phyloP scores from a whole-genome alignment of 2,329 filamentous ascomycete genomes.

The Juglanconis juglandina region DNA sequence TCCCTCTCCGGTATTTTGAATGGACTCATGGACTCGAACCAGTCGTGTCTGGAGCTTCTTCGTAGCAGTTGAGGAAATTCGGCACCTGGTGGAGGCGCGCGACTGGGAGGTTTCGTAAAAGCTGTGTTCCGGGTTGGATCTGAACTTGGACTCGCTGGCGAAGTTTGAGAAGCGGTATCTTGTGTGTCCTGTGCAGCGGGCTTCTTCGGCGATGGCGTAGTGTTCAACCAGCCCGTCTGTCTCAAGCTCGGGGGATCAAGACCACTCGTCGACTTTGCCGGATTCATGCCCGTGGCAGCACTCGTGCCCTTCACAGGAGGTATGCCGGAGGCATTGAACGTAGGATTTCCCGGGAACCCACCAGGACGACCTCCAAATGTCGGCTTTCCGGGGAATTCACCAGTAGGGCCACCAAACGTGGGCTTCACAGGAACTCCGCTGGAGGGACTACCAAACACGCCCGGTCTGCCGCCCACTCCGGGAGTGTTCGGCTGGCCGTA shows the following conservation, averaged over 20 bases:
- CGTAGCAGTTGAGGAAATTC: constrained; percentile 9
- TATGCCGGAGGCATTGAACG: neutral
- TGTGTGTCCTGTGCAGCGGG: neutral
- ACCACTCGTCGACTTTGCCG: neutral
- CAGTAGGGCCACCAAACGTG: neutral
- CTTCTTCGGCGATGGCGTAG: neutral
- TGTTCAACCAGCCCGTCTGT: neutral
- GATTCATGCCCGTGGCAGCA: neutral
- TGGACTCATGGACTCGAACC: constrained; percentile 15
- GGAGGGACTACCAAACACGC: neutral
- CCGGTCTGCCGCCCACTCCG: neutral
- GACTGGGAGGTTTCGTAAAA: neutral
- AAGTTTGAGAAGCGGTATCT: neutral
- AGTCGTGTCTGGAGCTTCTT: constrained; percentile 2
- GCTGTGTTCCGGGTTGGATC: neutral
- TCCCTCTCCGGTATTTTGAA: constrained; percentile 10
- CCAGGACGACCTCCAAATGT: neutral
- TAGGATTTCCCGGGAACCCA: neutral
- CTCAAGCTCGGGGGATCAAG: neutral
- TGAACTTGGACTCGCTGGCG: neutral
- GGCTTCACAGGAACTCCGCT: neutral
- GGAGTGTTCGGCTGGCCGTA: neutral
- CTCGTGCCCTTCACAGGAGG: neutral
- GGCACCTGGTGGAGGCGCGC: neutral
- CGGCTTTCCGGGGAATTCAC: neutral